Evolutionary conservation across 73 alveolate genomes (phyloP).

Genomic region (Breviolum minutum): DNA sequence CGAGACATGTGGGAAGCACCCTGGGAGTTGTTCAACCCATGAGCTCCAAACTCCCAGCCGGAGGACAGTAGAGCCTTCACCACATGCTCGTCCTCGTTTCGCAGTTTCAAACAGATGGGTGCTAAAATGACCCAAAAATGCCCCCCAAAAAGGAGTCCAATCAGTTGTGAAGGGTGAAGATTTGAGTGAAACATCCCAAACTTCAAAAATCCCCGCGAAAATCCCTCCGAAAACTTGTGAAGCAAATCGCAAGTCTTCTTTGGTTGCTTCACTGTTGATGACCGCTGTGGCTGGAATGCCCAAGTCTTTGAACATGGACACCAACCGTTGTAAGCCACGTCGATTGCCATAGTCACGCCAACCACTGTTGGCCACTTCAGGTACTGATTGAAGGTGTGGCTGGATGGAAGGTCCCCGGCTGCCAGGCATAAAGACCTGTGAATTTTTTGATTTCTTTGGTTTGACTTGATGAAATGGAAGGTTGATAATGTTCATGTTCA

Average conservation of each 20-base stretch:
- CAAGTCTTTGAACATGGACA: constrained; percentile 21
- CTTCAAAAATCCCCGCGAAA: not conserved
- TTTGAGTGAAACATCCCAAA: no score
- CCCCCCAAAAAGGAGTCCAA: not conserved
- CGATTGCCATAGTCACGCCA: constrained; percentile 61
- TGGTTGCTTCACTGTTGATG: constrained; percentile 50
- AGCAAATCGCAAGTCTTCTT: not conserved
- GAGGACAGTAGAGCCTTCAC: constrained; percentile 8
- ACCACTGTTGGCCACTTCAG: constrained; percentile 58
- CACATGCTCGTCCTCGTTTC: constrained; percentile 10
- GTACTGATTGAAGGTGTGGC: constrained; percentile 47
- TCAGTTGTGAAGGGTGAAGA: not conserved
- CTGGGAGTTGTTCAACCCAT: constrained; percentile 21
- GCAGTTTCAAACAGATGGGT: no score
- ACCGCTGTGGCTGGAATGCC: constrained; percentile 62
- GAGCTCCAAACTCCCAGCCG: constrained; percentile 54
- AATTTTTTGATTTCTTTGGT: not conserved
- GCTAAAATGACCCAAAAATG: no score
- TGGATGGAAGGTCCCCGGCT: constrained; percentile 63
- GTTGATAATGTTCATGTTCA: not conserved
- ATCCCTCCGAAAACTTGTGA: not conserved
- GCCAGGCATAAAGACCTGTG: constrained; percentile 46
- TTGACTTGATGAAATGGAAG: not conserved
- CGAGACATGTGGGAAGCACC: constrained; percentile 38
- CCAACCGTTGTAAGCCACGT: constrained; percentile 61